Base-by-base conservation (phyloP, 2,329 filamentous ascomycete species). In the Boeremia lycopersici region DNA sequence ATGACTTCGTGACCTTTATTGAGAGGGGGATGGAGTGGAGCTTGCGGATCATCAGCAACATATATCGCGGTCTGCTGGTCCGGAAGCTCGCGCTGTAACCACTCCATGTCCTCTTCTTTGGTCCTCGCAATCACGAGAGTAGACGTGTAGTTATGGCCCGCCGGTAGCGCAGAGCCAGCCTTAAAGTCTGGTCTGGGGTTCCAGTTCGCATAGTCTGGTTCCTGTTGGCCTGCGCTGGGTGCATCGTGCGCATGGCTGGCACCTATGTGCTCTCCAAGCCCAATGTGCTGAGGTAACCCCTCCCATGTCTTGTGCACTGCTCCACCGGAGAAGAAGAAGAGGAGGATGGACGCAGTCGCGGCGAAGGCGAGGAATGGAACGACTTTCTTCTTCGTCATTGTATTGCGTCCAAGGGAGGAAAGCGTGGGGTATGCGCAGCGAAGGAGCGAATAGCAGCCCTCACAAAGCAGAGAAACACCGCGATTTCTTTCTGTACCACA, bases 1-100 rank as follows among this genome's bases (percentile, higher is more conserved):
- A 85, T 82, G 30, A 83, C 84, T 71, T 88, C 86, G 63, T 86
- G 82, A 30, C 86, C 86, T 69, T 86, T 86, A 64, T 84, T 83
- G 51, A 79, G 77, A 0, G 81, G 81, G 1, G 82, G 79, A 54
- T 81, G 80, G 19, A 81, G 74, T 12, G 71, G 67, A 3, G 80
- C 80, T 1, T 64, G 68, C 6, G 74, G 72, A 61, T 83, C 78
- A 60, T 85, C 79, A 25, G 79, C 81, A n/a, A 81, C 74, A 62
- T 85, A 85, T n/a, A 81, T 70, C 4, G 76, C 76, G 23, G 74
- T 75, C 15, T 65, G 60, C 55, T 85, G 76, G 29, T 81, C 77
- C 1, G 78, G 79, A 29, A 86, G 67, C 55, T 82, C 76, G 12
- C 77, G 61, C 30, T 79, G 74, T n/a, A 86, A 79, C 85, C 85